phyloP scores from a whole-genome alignment of 2,329 filamentous ascomycete genomes.

The Fusarium virguliforme region DNA sequence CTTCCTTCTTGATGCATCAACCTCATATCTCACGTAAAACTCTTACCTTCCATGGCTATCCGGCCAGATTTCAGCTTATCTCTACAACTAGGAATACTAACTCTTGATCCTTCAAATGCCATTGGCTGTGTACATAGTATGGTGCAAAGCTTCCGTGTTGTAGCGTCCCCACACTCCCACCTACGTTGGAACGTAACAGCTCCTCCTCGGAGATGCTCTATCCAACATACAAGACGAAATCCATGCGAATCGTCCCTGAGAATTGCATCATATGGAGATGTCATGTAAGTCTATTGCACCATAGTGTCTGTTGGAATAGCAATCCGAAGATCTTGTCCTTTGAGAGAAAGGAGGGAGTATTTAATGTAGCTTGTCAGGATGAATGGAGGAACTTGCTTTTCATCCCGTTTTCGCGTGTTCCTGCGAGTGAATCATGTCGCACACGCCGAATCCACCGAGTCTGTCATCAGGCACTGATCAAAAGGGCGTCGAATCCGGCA shows the following conservation, averaged over 20 bases:
- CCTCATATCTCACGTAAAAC: background rate
- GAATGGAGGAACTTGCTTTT: background rate
- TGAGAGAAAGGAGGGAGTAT: background rate
- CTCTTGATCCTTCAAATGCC: background rate
- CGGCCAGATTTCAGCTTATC: background rate
- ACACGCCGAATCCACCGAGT: background rate
- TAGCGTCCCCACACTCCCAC: slow-evolving; percentile 1
- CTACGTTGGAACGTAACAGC: background rate
- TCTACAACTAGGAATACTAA: background rate
- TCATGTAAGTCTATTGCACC: background rate
- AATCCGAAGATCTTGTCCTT: background rate
- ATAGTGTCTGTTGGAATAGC: background rate
- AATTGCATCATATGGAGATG: background rate
- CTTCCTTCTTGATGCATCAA: background rate
- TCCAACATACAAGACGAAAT: background rate
- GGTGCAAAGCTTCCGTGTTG: background rate
- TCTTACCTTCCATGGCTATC: background rate
- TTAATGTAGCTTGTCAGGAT: background rate
- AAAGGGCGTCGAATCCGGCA: background rate
- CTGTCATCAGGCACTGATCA: background rate
- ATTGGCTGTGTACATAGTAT: background rate
- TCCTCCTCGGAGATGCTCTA: background rate
- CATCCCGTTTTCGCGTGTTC: background rate
- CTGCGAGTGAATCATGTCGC: background rate
- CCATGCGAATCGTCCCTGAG: background rate